phyloP scores from a whole-genome alignment of 345 rosid genomes.

The Pistacia vera region DNA sequence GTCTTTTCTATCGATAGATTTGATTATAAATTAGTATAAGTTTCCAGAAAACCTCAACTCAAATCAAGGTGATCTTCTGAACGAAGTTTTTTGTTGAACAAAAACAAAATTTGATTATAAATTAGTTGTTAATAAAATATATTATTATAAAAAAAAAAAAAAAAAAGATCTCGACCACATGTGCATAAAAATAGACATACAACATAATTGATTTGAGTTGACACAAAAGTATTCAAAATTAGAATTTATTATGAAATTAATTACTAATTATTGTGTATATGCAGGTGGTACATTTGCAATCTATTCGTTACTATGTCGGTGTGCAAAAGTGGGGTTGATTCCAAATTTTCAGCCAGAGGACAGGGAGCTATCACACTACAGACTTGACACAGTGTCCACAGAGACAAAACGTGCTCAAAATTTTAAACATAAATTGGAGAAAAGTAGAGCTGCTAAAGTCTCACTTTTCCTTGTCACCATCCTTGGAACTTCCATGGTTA shows the following conservation, averaged over 20 bases:
- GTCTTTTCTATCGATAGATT: not conserved
- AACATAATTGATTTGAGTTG: too few species aligned
- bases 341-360: slow-evolving; percentile 53
- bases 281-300: slow-evolving; percentile 70
- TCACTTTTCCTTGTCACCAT: slow-evolving; percentile 37
- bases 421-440: slow-evolving; percentile 27
- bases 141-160: too few species aligned
- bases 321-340: slow-evolving; percentile 46
- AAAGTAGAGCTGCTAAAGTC: slow-evolving; percentile 22
- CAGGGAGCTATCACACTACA: slow-evolving; percentile 43
- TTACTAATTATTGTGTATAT: not conserved
- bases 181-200: too few species aligned
- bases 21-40: too few species aligned
- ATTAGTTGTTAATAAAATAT: too few species aligned
- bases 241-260: too few species aligned
- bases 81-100: too few species aligned
- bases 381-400: slow-evolving; percentile 27
- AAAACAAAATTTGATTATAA: too few species aligned
- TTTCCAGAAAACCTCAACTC: too few species aligned
- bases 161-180: too few species aligned
- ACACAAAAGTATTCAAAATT: too few species aligned
- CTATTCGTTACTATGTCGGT: slow-evolving; percentile 56
- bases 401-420: slow-evolving; percentile 12
- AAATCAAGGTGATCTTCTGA: too few species aligned
- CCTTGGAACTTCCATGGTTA: slow-evolving; percentile 61